These are phyloP conservation scores for Hibiscus tridactylites DNA, from an alignment of 345 rosid genomes.

Conservation along the genomic window DNA sequence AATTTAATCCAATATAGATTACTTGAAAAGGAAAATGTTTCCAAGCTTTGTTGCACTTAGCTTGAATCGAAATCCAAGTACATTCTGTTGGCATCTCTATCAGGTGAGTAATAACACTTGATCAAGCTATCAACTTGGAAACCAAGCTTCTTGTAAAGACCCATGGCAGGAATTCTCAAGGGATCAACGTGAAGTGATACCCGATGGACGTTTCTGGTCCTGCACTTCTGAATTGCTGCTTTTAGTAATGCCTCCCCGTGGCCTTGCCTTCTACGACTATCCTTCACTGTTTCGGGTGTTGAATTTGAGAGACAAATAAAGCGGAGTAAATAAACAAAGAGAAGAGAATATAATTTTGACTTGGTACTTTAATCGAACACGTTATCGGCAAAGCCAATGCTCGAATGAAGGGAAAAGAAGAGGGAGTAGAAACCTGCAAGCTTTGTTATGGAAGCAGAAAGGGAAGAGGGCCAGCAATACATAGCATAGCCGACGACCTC, in stretches of 20 bases:
- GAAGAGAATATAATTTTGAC: not conserved
- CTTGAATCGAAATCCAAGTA: constrained; percentile 45
- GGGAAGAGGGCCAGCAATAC: constrained; percentile 71
- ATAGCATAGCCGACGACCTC: constrained; percentile 55
- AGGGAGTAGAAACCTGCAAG: constrained; percentile 52
- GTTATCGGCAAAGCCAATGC: constrained; percentile 3
- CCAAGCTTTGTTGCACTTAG: not conserved
- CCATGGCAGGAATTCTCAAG: constrained; percentile 50
- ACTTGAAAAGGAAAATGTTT: not conserved
- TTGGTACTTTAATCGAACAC: constrained; percentile 44
- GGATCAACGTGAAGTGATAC: constrained; percentile 79
- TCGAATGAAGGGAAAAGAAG: not conserved
- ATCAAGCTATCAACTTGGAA: constrained; percentile 56
- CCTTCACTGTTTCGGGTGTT: constrained; percentile 43
- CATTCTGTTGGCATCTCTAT: constrained; percentile 75
- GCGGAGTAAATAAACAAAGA: not conserved
- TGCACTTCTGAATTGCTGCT: constrained; percentile 63
- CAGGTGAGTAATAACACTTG: constrained; percentile 57
- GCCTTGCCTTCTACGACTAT: constrained; percentile 53
- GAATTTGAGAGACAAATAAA: not conserved
- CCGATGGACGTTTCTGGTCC: constrained; percentile 54
- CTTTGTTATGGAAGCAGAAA: constrained; percentile 63
- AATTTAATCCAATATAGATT: not conserved
- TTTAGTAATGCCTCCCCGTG: constrained; percentile 61
- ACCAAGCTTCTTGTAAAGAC: constrained; percentile 63